phyloP scores from a whole-genome alignment of 2,329 filamentous ascomycete genomes.

The Trichoderma sp. region DNA sequence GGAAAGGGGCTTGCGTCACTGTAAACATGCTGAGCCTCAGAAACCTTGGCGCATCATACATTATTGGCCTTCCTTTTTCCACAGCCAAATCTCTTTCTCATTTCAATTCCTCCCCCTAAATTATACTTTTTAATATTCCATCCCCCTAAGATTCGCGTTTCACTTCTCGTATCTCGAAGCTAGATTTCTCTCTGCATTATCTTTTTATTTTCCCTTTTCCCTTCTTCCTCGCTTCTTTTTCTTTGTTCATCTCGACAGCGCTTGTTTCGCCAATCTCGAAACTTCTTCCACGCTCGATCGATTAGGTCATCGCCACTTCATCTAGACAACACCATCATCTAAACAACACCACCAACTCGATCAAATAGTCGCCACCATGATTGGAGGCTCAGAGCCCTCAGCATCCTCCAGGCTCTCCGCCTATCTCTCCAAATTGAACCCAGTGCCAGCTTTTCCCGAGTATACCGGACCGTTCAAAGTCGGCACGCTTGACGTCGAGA shows the following conservation, averaged over 20 bases:
- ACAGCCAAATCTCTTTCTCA: not conserved
- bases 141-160: not conserved
- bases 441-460: slow-evolving; percentile 71
- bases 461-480: slow-evolving; percentile 80
- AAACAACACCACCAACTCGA: too few species aligned
- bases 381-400: slow-evolving; percentile 30
- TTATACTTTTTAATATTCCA: not conserved
- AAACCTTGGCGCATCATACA: slow-evolving; percentile 5
- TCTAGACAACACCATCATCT: not conserved
- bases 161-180: not conserved
- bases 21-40: not conserved
- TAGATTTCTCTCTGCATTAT: not conserved
- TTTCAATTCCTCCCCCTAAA: slow-evolving; percentile 5
- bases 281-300: not conserved
- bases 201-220: not conserved
- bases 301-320: slow-evolving; percentile 7
- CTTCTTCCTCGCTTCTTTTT: not conserved
- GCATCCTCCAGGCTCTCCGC: slow-evolving; percentile 47
- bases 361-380: slow-evolving; percentile 1
- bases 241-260: not conserved
- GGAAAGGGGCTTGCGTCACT: slow-evolving; percentile 28
- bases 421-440: slow-evolving; percentile 62
- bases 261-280: not conserved
- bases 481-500: slow-evolving; percentile 79
- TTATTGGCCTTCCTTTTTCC: not conserved